These are phyloP conservation scores for Talaromyces sp. DNA, from an alignment of 2,329 filamentous ascomycete genomes.

Conservation along the genomic window DNA sequence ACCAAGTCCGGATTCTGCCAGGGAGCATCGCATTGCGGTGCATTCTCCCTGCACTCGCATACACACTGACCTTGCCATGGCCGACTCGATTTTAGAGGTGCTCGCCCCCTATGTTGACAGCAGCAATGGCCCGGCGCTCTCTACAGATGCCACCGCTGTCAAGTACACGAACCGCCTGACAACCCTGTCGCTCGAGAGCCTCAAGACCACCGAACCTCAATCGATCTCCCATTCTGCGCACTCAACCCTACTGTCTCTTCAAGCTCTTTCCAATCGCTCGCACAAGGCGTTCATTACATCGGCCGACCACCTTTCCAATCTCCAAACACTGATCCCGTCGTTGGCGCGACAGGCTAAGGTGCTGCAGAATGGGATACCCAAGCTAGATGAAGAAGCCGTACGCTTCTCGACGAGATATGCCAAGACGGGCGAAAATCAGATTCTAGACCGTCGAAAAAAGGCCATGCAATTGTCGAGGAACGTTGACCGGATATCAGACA, in stretches of 20 bases:
- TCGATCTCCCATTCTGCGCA: slow-evolving; percentile 76
- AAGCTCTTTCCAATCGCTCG: slow-evolving; percentile 82
- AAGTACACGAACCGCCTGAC: slow-evolving; percentile 73
- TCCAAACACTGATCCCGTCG: slow-evolving; percentile 64
- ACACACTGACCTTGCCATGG: slow-evolving; percentile 40
- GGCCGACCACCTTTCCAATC: slow-evolving; percentile 66
- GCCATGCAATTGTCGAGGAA: slow-evolving; percentile 79
- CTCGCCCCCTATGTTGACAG: slow-evolving; percentile 54
- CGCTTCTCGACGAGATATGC: slow-evolving; percentile 78
- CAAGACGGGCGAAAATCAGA: slow-evolving; percentile 61
- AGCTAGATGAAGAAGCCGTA: slow-evolving; percentile 71
- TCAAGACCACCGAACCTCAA: slow-evolving; percentile 70
- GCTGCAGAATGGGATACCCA: slow-evolving; percentile 67
- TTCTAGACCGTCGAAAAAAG: slow-evolving; percentile 68
- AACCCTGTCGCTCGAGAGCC: slow-evolving; percentile 66
- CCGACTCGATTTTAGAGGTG: slow-evolving; percentile 70
- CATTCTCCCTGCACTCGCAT: neutral
- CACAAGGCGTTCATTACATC: slow-evolving; percentile 80
- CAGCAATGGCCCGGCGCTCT: slow-evolving; percentile 26
- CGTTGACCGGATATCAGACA: slow-evolving; percentile 80
- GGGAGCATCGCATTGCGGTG: no score
- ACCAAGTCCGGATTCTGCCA: neutral
- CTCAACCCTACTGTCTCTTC: slow-evolving; percentile 73
- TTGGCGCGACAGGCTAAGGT: slow-evolving; percentile 61
- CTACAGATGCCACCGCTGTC: slow-evolving; percentile 41